Evolutionary conservation across 768 basidiomycete species (phyloP).

Genomic region (Kockovaella imperatae): DNA sequence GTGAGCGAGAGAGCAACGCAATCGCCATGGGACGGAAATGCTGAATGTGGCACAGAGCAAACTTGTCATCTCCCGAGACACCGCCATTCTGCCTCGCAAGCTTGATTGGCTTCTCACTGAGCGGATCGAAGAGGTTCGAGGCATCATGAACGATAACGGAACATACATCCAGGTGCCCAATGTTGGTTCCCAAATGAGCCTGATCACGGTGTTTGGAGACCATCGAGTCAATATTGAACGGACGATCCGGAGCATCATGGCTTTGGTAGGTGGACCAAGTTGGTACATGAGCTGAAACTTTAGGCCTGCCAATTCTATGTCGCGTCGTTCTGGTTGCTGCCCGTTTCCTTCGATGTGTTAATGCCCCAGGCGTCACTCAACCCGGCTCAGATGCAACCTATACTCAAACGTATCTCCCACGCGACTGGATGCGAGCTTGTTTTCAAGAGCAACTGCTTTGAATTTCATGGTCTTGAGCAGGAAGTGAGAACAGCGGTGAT

Average conservation of each 20-base stretch:
- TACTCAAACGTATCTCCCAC: constrained; percentile 79
- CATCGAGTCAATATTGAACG: constrained; percentile 87
- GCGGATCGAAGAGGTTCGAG: constrained; percentile 82
- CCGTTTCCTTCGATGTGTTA: constrained; percentile 85
- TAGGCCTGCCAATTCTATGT: constrained; percentile 93
- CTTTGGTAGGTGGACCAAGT: constrained; percentile 54
- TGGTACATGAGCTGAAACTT: background rate
- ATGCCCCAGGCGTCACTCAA: constrained; percentile 75
- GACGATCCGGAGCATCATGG: constrained; percentile 89
- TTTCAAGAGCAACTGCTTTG: constrained; percentile 95
- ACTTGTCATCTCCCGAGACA: constrained; percentile 81
- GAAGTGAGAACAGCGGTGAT: constrained; percentile 79
- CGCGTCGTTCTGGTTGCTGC: constrained; percentile 94
- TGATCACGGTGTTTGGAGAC: constrained; percentile 91
- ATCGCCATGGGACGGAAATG: no score
- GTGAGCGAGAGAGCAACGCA: no score
- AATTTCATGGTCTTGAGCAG: constrained; percentile 86
- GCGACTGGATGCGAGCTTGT: constrained; percentile 87
- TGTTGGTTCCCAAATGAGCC: constrained; percentile 81
- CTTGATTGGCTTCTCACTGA: constrained; percentile 99
- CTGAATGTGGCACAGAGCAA: constrained; percentile 58
- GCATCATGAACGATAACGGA: constrained; percentile 91
- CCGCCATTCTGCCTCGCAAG: constrained; percentile 88
- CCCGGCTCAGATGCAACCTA: constrained; percentile 67
- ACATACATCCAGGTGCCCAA: constrained; percentile 91